These are phyloP conservation scores for Dictyostelium firmibasis DNA, from an alignment of 78 protist species.

Conservation along the genomic window DNA sequence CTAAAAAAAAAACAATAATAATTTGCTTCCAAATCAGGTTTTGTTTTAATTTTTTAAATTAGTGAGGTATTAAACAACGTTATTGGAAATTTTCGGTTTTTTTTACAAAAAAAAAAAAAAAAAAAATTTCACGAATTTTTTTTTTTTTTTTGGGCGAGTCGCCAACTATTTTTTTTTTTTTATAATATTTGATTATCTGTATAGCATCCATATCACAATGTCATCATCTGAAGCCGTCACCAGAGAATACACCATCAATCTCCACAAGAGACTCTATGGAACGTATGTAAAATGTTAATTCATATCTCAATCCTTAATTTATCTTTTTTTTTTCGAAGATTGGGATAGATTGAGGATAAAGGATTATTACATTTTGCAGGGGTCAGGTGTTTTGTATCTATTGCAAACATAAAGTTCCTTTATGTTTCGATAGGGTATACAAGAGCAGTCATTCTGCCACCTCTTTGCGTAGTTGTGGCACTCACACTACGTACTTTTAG, in stretches of 20 bases:
- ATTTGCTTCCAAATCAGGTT: too few relatives aligned
- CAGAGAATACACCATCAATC: slow-evolving; percentile 93
- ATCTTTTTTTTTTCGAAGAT: background rate
- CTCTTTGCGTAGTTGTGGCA: background rate
- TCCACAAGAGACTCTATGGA: slow-evolving; percentile 91
- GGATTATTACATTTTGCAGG: background rate
- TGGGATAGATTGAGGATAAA: background rate
- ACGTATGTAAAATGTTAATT: slow-evolving; percentile 65
- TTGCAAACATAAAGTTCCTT: background rate
- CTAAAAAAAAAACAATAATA: too few relatives aligned
- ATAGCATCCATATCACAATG: slow-evolving; percentile 45
- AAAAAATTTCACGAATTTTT: too few relatives aligned
- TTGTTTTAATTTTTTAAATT: too few relatives aligned
- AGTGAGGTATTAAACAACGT: too few relatives aligned
- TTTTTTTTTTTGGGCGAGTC: background rate
- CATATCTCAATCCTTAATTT: background rate
- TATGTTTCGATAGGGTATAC: background rate
- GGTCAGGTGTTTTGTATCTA: slow-evolving; percentile 19
- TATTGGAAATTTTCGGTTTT: background rate
- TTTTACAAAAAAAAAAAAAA: background rate
- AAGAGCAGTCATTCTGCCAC: slow-evolving; percentile 12
- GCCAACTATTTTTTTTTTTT: background rate
- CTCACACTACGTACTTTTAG: background rate
- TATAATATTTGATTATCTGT: background rate
- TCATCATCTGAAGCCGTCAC: slow-evolving; percentile 67